Base-by-base conservation (phyloP, 1,284 basidiomycete genomes). In the Apiotrichum akiyoshidainum region DNA sequence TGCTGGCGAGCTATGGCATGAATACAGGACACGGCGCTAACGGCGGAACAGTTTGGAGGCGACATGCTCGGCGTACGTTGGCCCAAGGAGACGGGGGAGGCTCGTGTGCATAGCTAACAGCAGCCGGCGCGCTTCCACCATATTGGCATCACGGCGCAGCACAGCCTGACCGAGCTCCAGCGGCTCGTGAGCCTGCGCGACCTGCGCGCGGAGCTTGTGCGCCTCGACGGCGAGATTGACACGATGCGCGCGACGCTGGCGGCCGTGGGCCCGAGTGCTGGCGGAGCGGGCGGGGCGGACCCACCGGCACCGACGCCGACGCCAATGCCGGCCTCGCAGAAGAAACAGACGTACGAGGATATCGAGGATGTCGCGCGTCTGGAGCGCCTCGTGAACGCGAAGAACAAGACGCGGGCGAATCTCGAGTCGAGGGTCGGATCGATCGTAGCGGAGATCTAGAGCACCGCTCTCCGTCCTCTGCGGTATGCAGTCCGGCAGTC, bases 41-140 rank as follows among this genome's bases (percentile, higher is more conserved):
- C 8, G 46, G 42, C 37, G 46, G 33, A 11, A 17, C 51, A 70
- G 74, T 77, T 70, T 51, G 75, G 75, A 12, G 75, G 75, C 1
- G 70, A 74, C 21, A 68, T 74, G 68, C 65, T 76, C n/a, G 74
- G 74, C 3, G 74, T 76, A 39, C 52, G 72, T 67, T 12, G 16
- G 12, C 12, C 34, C 12, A 9, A 49, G 11, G 33, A 17, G 14
- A 13, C 34, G 8, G 7, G n/a, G 6, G 34, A 13, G 34, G 13
- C 7, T n/a, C 10, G 40, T 41, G 6, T 16, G 5, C 16, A 22
- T 19, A 26, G 17, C 45, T 39, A 41, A 47, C 39, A 21, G 33
- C 53, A 75, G 73, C 75, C 76, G 2, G 69, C 71, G 16, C 71
- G 76, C 11, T 78, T 76, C 57, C 68, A 70, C 19, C 73, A 76